Conservation (phyloP, 495 filamentous ascomycete species). For the Hamigera avellanea region DNA sequence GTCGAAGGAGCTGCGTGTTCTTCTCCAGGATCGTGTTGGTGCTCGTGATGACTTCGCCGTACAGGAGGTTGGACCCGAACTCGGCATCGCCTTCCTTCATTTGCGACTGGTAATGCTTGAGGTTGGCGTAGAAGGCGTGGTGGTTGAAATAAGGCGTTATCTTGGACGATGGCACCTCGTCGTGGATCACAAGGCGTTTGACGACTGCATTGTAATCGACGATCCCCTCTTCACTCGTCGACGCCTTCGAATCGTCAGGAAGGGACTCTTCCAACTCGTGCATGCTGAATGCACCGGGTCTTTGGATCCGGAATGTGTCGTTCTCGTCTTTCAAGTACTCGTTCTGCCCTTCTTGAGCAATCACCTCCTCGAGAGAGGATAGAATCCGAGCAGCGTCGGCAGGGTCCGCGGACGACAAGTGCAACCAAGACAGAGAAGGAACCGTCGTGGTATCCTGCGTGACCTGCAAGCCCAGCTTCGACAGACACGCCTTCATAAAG, state of each 20-base stretch:
- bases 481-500: conserved; percentile 73
- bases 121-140: conserved; percentile 60
- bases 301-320: conserved; percentile 73
- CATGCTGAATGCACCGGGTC: conserved; percentile 51
- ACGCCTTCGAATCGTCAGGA: conserved; percentile 13
- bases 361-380: conserved; percentile 51
- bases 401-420: conserved; percentile 63
- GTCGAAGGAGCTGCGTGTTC: conserved; percentile 69
- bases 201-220: conserved; percentile 63
- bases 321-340: conserved; percentile 76
- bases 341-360: conserved; percentile 52
- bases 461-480: conserved; percentile 72
- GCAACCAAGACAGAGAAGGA: conserved; percentile 75
- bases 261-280: conserved; percentile 40
- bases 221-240: conserved; percentile 38
- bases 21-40: conserved; percentile 94
- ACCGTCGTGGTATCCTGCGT: conserved; percentile 55
- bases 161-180: conserved; percentile 55
- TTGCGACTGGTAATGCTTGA: conserved; percentile 53
- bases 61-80: conserved; percentile 73
- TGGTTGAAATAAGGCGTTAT: conserved; percentile 88
- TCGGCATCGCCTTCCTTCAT: conserved; percentile 39
- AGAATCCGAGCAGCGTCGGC: conserved; percentile 56
- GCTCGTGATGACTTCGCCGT: conserved; percentile 87
- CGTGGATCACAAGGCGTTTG: conserved; percentile 63